A percentile compares a stretch with the other conserved stretches of the same genome.
Evolutionary conservation across 441 rosid species (phyloP).

Genomic region (Populus tomentosa): DNA sequence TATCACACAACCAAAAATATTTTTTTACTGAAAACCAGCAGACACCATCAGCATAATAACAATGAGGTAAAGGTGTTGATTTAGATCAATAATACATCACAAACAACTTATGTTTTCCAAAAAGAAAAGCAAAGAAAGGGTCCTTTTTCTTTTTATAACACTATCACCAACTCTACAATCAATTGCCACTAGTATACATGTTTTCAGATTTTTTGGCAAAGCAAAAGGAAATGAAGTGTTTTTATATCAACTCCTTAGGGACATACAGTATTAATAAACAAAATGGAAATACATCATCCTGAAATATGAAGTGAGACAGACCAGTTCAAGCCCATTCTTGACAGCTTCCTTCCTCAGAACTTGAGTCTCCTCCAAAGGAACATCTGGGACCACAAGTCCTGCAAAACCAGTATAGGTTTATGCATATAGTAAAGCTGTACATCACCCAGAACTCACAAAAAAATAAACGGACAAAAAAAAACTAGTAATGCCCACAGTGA

Average conservation of each 20-base stretch:
- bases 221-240: neutral
- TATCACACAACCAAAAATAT: neutral
- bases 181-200: neutral
- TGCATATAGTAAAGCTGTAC: neutral
- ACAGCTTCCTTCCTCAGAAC: conserved; percentile 60
- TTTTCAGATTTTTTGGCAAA: neutral
- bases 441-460: neutral
- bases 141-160: neutral
- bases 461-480: neutral
- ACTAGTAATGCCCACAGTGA: neutral
- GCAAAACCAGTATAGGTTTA: conserved; percentile 18
- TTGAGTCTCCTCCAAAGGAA: conserved; percentile 88
- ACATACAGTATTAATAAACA: neutral
- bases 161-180: neutral
- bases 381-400: conserved; percentile 97
- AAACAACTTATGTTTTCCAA: neutral
- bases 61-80: neutral
- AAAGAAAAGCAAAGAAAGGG: neutral
- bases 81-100: neutral
- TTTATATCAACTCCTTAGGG: neutral
- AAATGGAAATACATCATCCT: neutral
- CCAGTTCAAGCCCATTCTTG: conserved; percentile 73
- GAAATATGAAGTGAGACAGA: conserved; percentile 15
- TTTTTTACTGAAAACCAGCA: neutral
- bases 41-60: neutral